Base-by-base conservation (phyloP, 2,329 filamentous ascomycete species). In the Colletotrichum sp. region DNA sequence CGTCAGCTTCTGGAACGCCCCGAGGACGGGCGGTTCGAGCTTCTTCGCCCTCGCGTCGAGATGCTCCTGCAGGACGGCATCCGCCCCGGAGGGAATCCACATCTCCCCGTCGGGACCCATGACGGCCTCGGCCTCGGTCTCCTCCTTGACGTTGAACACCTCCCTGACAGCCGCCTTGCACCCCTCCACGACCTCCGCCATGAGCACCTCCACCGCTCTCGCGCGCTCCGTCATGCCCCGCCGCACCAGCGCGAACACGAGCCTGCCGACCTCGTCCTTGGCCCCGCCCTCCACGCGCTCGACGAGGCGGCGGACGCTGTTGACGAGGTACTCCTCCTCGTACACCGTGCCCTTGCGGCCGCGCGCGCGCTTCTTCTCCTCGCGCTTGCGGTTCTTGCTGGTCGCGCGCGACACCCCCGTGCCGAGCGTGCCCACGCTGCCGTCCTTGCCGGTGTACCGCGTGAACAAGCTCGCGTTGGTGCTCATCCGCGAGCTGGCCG, bases 331-430 rank as follows among this genome's bases (percentile, higher is more conserved):
- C 85, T 99, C 97, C 82, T 99, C 96, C 84, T 99, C 97, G 84
- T 99, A 99, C 7, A 99, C 95, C 18, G 95, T 98, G 13, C 97
- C 97, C 88, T 99, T 99, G 84, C 98, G 96, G 28, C 97, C 97
- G 9, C 95, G 89, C 1, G 97, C 97, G 18, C 96, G 92, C 90
- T 99, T 99, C 84, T 98, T 93, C 88, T 99, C 97, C 85, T 99
- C 97, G 24, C 96, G 90, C 28, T 94, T 90, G 69, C 96, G 92
- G 82, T 98, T 98, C 88, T 97, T 98, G 82, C 92, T 94, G 55
- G 95, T 98, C 75, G 94, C 94, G 15, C 96, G 91, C 66, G 93
- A 95, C 4, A 94, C 93, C 34, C 92, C 92, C 15, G 94, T 96
- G 24, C 92, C 94, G 3, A 92, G 89, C 24, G 95, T 96, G 26